Evolutionary conservation across 768 basidiomycete genomes (phyloP).

Genomic region (Polyporus arcularius): DNA sequence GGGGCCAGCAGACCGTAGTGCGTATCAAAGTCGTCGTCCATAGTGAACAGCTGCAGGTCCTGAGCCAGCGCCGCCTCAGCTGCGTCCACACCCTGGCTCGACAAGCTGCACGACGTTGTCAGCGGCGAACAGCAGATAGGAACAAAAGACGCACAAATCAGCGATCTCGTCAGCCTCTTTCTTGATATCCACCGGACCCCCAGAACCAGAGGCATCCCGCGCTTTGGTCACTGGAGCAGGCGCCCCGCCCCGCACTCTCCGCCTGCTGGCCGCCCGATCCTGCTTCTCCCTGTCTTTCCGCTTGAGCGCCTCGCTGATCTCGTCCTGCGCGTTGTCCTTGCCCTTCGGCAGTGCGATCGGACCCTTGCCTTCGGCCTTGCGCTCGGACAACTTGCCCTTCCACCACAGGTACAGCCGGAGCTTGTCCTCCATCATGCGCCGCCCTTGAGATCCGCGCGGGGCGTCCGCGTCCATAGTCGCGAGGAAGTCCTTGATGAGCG

Average conservation of each 20-base stretch:
- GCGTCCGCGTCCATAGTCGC: constrained; percentile 59
- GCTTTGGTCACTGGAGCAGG: constrained; percentile 21
- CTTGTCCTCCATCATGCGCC: constrained; percentile 77
- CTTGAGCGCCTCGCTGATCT: constrained; percentile 71
- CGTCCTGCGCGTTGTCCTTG: constrained; percentile 32
- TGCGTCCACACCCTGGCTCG: constrained; percentile 20
- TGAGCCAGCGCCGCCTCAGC: constrained; percentile 6
- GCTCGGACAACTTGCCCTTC: constrained; percentile 57
- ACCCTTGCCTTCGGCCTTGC: constrained; percentile 37
- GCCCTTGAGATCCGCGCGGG: constrained; percentile 63
- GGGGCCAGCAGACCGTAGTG: constrained; percentile 79
- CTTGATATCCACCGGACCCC: constrained; percentile 21
- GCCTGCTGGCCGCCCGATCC: constrained; percentile 60
- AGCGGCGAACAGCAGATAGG: neutral
- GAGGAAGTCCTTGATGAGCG: constrained; percentile 79
- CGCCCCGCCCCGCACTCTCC: constrained; percentile 79
- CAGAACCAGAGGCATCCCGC: constrained; percentile 14
- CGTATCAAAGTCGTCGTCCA: constrained; percentile 65
- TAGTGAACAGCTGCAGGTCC: constrained; percentile 22
- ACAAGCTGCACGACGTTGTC: constrained; percentile 23
- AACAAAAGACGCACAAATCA: constrained; percentile 50
- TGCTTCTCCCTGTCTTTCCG: constrained; percentile 71
- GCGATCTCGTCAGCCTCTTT: constrained; percentile 56
- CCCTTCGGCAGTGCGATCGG: constrained; percentile 28
- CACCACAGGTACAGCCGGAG: constrained; percentile 76